A percentile compares a stretch with the other conserved stretches of the same genome.
Evolutionary conservation across 2,329 filamentous ascomycete species (phyloP).

Genomic region (Ophiostoma ulmi): DNA sequence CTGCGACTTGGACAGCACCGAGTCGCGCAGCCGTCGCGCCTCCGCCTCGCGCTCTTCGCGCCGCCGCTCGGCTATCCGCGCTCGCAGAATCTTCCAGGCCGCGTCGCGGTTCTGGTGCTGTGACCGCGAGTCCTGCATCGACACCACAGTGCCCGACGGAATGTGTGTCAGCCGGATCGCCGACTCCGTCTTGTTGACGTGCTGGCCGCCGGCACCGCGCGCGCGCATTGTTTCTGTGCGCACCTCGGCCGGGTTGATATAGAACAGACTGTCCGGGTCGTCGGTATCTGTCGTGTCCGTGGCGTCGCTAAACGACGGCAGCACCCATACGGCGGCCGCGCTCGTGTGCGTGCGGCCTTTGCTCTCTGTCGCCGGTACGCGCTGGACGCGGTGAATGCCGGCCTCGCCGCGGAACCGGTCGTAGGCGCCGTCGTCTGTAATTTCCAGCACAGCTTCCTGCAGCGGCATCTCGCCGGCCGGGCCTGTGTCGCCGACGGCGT

Average conservation of each 20-base stretch:
- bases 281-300: conserved; percentile 42
- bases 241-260: conserved; percentile 79
- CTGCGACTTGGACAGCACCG: conserved; percentile 70
- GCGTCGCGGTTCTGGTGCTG: conserved; percentile 83
- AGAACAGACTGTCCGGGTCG: conserved; percentile 87
- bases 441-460: conserved; percentile 81
- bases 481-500: conserved; percentile 53
- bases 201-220: conserved; percentile 86
- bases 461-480: conserved; percentile 62
- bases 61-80: conserved; percentile 71
- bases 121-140: conserved; percentile 87
- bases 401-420: conserved; percentile 78
- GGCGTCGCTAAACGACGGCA: conserved; percentile 63
- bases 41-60: conserved; percentile 81
- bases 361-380: conserved; percentile 83
- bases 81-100: conserved; percentile 80
- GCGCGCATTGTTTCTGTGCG: conserved; percentile 84
- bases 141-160: conserved; percentile 79
- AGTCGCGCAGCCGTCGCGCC: conserved; percentile 66
- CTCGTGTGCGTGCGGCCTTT: conserved; percentile 91
- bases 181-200: conserved; percentile 97
- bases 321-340: conserved; percentile 84
- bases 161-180: conserved; percentile 88
- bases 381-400: conserved; percentile 91
- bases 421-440: conserved; percentile 73